Conservation (phyloP, 345 rosid species). For the Rubroshorea leprosula region DNA sequence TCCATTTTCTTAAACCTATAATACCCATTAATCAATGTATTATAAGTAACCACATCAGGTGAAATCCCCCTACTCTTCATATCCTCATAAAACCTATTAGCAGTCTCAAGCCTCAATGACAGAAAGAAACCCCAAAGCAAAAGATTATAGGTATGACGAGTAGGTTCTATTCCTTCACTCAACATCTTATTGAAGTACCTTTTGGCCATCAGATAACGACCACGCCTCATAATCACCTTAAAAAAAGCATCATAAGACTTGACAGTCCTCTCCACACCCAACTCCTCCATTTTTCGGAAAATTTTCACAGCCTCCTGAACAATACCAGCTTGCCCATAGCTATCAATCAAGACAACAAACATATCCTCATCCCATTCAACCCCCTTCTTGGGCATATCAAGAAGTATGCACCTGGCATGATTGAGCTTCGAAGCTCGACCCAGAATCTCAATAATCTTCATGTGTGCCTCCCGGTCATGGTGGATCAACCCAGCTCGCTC, state of each 20-base stretch:
- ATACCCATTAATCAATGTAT: constrained; percentile 72
- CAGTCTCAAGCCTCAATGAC: constrained; percentile 64
- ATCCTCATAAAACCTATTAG: constrained; percentile 70
- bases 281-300: constrained; percentile 65
- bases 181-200: constrained; percentile 76
- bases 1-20: constrained; percentile 66
- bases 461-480: constrained; percentile 66
- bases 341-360: constrained; percentile 61
- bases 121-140: constrained; percentile 87
- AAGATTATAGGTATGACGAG: constrained; percentile 72
- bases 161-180: constrained; percentile 68
- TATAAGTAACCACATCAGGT: constrained; percentile 67
- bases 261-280: constrained; percentile 65
- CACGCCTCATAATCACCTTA: constrained; percentile 73
- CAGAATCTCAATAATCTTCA: constrained; percentile 72
- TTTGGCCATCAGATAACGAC: constrained; percentile 91
- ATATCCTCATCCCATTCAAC: constrained; percentile 80
- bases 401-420: constrained; percentile 74
- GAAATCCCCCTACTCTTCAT: constrained; percentile 61
- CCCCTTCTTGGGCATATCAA: constrained; percentile 87
- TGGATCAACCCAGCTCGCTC: constrained; percentile 74
- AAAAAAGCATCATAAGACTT: constrained; percentile 71
- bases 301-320: constrained; percentile 87
- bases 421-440: constrained; percentile 72
- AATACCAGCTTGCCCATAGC: constrained; percentile 78